Conservation (phyloP, 768 basidiomycete genomes). For the Asterophora parasitica region DNA sequence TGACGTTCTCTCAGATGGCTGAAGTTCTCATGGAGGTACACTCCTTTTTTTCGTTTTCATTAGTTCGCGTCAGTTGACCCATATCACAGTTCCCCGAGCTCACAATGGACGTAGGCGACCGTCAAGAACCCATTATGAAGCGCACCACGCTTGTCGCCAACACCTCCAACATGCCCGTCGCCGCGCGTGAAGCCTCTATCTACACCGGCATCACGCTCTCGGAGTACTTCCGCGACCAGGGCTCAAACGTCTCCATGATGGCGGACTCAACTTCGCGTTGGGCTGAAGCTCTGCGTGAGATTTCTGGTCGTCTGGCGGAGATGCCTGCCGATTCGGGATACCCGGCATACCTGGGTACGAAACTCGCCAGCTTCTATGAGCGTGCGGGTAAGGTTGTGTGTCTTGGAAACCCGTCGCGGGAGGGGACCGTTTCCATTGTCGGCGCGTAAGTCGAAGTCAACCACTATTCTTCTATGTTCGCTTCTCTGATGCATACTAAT, state of each 20-base stretch:
- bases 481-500: background rate
- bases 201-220: constrained; percentile 99
- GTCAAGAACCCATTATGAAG: constrained; percentile 99
- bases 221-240: constrained; percentile 99
- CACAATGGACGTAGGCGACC: constrained; percentile 86
- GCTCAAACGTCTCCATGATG: constrained; percentile 98
- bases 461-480: background rate
- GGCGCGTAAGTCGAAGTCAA: constrained; percentile 73
- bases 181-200: constrained; percentile 97
- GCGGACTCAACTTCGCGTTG: constrained; percentile 98
- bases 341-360: constrained; percentile 94
- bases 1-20: constrained; percentile 59
- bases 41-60: constrained; percentile 9
- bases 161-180: constrained; percentile 99
- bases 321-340: constrained; percentile 99
- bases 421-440: constrained; percentile 96
- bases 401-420: constrained; percentile 80
- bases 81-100: constrained; percentile 73
- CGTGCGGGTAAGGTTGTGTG: constrained; percentile 95
- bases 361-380: constrained; percentile 97
- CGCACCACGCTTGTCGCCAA: constrained; percentile 98
- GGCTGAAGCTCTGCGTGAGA: constrained; percentile 99
- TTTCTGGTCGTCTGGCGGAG: constrained; percentile 97
- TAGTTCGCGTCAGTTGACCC: constrained; percentile 2
- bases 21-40: constrained; percentile 96